Evolutionary conservation across 225 moss, liverwort and hornwort species (phyloP), one percentile per base, ranked within the genome.

Genomic region (Pleurozium schreberi): DNA sequence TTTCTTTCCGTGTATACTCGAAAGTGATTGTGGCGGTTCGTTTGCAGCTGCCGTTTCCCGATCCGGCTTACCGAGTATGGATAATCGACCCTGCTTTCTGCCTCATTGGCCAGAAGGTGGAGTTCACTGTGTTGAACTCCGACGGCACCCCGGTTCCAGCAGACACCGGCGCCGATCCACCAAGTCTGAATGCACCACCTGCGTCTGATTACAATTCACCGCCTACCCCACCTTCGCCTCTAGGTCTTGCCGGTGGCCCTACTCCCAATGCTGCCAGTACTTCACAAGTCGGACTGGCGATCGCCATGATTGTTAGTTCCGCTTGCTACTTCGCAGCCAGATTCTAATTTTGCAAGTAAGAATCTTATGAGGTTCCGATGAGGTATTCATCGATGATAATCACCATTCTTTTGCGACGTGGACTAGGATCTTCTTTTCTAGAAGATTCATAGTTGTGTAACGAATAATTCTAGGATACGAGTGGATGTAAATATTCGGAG

Each of bases 61-160:
- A 93, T 47, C 88, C 93, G 33, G n/a, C 65, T 7, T 83, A 91
- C 79, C 80, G 85, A 52, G 89, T 83, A 20, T 92, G 92, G 92
- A 16, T 89, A n/a, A 45, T 91, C 2, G 92, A 92, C 38, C 50
- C 87, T 18, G 26, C 55, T 52, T 82, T 62, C 76, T 92, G 92
- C 85, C 14, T 55, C 30, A 3, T 0, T 18, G 89, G 88, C 75
- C 73, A 59, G 89, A 91, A 90, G 62, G 91, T 91, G 68, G 59
- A 71, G 83, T 93, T 93, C 84, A 16, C 82, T 18, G 91, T 93
- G 53, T 58, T 91, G 90, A 93, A 93, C 58, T 30, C 49, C 61
- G 91, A 93, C 62, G 93, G 93, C 69, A 90, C 91, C 22, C n/a
- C 87, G 12, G 93, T 91, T 16, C 80, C 62, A 12, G 79, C 42